Percentiles rank a stretch among this genome's conserved stretches.
These are phyloP conservation scores for Pseudogymnoascus sp. DNA, from an alignment of 2,329 filamentous ascomycete genomes.

Conservation along the genomic window DNA sequence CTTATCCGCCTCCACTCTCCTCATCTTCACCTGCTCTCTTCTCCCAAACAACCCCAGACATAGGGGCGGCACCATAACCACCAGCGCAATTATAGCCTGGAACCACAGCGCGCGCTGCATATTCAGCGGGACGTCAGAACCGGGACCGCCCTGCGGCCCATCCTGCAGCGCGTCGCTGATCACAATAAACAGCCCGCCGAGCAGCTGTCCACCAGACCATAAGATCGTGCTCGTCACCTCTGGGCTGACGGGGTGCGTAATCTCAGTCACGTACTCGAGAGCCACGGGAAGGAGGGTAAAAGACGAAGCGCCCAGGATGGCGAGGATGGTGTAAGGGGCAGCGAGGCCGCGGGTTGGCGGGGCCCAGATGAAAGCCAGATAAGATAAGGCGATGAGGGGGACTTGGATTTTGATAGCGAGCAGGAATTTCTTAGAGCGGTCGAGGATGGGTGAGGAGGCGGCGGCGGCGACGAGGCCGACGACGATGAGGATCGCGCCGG, in stretches of 20 bases:
- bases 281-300: conserved; percentile 79
- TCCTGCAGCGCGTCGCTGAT: conserved; percentile 67
- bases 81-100: conserved; percentile 62
- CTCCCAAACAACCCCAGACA: conserved; percentile 64
- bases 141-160: conserved; percentile 23
- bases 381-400: conserved; percentile 64
- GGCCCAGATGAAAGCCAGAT: conserved; percentile 77
- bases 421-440: conserved; percentile 75
- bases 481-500: conserved; percentile 80
- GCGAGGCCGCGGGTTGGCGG: conserved; percentile 48
- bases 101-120: conserved; percentile 75
- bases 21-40: conserved; percentile 41
- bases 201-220: conserved; percentile 79
- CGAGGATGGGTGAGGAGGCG: conserved; percentile 71
- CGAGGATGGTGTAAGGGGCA: conserved; percentile 68
- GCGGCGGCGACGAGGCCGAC: conserved; percentile 75
- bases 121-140: conserved; percentile 47
- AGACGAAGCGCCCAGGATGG: conserved; percentile 67
- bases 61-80: conserved; percentile 59
- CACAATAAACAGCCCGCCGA: conserved; percentile 80
- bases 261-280: conserved; percentile 79
- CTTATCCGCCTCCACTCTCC: conserved; percentile 37
- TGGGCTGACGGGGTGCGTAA: conserved; percentile 78
- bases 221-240: conserved; percentile 77
- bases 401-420: conserved; percentile 64